Evolutionary conservation across 2,329 filamentous ascomycete genomes (phyloP).

Genomic region (Botrytis porri): DNA sequence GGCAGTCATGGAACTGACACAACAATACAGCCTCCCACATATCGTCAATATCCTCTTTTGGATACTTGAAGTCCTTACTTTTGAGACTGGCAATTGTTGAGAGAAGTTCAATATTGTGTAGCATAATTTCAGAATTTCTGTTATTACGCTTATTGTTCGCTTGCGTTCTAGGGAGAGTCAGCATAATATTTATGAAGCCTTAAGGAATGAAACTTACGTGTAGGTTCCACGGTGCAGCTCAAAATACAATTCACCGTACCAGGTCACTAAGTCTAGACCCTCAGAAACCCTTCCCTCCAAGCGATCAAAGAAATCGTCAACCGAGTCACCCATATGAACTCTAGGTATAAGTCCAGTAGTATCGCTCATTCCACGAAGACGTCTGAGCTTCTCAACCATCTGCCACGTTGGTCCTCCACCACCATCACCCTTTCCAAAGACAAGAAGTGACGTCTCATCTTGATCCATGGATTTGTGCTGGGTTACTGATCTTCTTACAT

Average conservation of each 20-base stretch:
- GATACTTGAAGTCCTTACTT: conserved; percentile 72
- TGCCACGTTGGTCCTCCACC: conserved; percentile 93
- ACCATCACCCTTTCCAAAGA: conserved; percentile 95
- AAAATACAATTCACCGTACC: conserved; percentile 98
- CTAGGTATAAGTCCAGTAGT: conserved; percentile 79
- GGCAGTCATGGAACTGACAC: conserved; percentile 96
- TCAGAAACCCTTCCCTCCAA: conserved; percentile 70
- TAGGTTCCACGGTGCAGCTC: conserved; percentile 96
- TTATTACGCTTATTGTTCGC: conserved; percentile 97
- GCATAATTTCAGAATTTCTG: conserved; percentile 75
- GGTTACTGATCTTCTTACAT: conserved; percentile 82
- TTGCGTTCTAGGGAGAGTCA: conserved; percentile 56
- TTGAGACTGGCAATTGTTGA: conserved; percentile 80
- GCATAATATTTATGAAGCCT: neutral
- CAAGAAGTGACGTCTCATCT: conserved; percentile 83
- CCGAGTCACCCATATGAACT: conserved; percentile 82
- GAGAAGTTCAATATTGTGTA: conserved; percentile 84
- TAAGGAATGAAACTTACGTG: conserved; percentile 46
- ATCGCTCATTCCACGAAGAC: conserved; percentile 89
- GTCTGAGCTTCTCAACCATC: conserved; percentile 89
- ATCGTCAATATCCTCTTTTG: conserved; percentile 86
- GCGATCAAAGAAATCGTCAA: conserved; percentile 89
- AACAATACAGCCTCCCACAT: conserved; percentile 94
- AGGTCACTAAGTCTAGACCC: conserved; percentile 74
- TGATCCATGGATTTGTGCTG: conserved; percentile 96